Conservation (phyloP, 805 yeast species). For the Komagataella pastoris region DNA sequence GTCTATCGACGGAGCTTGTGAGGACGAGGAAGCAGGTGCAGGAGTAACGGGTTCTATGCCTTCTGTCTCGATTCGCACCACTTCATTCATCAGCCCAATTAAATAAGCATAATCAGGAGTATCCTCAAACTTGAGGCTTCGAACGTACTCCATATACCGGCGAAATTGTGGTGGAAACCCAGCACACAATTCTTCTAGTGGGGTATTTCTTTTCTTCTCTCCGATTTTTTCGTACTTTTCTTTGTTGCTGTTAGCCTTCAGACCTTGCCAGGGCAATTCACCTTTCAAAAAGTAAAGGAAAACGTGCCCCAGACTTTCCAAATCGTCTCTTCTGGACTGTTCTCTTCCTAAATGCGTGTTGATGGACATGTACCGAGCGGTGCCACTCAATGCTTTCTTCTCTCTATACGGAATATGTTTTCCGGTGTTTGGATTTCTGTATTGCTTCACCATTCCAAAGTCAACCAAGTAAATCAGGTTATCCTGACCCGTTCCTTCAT, state of each 20-base stretch:
- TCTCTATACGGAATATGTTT: slow-evolving; percentile 78
- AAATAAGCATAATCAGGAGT: slow-evolving; percentile 68
- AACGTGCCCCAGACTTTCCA: slow-evolving; percentile 74
- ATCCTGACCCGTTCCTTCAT: slow-evolving; percentile 18
- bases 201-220: slow-evolving; percentile 61
- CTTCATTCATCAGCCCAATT: slow-evolving; percentile 45
- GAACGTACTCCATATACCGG: slow-evolving; percentile 55
- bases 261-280: slow-evolving; percentile 82
- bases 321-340: slow-evolving; percentile 72
- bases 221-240: slow-evolving; percentile 77
- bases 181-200: slow-evolving; percentile 46
- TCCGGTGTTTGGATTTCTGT: slow-evolving; percentile 66
- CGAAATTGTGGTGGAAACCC: slow-evolving; percentile 65
- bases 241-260: slow-evolving; percentile 78
- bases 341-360: slow-evolving; percentile 82
- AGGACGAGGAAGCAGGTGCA: background rate
- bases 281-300: slow-evolving; percentile 71
- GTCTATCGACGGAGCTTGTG: slow-evolving; percentile 18
- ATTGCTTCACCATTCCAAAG: slow-evolving; percentile 82
- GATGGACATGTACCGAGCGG: slow-evolving; percentile 80
- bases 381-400: slow-evolving; percentile 68
- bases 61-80: slow-evolving; percentile 25
- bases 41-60: background rate
- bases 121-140: slow-evolving; percentile 63
- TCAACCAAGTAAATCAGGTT: slow-evolving; percentile 65